Evolutionary conservation across 2,329 filamentous ascomycete species (phyloP), one percentile per base, ranked within the genome.

Genomic region (Alternaria longipes): DNA sequence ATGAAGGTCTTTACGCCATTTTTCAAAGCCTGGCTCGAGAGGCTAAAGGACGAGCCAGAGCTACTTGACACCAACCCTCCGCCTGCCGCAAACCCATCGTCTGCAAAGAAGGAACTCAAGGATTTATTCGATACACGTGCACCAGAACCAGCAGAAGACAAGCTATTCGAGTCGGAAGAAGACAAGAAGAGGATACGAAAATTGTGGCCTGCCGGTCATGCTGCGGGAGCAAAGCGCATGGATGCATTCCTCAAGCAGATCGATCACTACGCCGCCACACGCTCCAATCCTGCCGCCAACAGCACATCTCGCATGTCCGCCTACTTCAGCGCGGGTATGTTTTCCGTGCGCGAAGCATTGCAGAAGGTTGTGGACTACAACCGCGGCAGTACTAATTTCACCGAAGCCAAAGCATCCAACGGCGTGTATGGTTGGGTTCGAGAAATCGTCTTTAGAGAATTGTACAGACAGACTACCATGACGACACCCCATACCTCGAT

Each of bases 1-100:
- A 81, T 82, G 75, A 84, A 85, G 58, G 82, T 85, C 11, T 85
- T 85, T 71, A 84, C 82, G 0, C 83, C 83, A 0, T 85, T 84
- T 59, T 82, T 84, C 62, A 80, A 78, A 54, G 71, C 74, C 0
- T 85, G 83, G 83, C 75, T 85, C 1, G 71, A 68, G 6, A 75
- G 80, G 22, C 72, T 84, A 30, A 82, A 81, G 56, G 63, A 74
- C 1, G 71, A 83, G 34, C 81, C 81, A 0, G 71, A 74, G 32
- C 74, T 84, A 3, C 73, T 84, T 12, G 80, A 84, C 53, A 78
- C 78, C 4, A 73, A 78, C 2, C 78, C 79, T 2, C 61, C 76
- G 28, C 82, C 83, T 2, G 74, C 78, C 24, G 75, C 74, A n/a
- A 82, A 83, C 54, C 74, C 65, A 14, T 49, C 70, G 0, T 66